These are phyloP conservation scores for Suillus bovinus DNA, from an alignment of 768 basidiomycete genomes.

Conservation along the genomic window DNA sequence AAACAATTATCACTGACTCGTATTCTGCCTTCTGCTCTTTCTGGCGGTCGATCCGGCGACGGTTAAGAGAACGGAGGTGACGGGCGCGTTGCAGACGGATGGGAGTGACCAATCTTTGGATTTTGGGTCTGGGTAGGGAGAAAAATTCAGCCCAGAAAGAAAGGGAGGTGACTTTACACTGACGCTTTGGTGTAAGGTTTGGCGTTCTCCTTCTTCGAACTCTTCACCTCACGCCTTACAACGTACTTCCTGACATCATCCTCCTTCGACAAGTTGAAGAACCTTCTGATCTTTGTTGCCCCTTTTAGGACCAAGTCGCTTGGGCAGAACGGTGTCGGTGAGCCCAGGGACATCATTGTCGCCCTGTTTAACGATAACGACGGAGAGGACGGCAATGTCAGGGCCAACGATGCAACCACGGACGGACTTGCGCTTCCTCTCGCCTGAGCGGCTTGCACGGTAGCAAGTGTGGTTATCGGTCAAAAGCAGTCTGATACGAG, in stretches of 20 bases:
- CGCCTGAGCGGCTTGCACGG: slow-evolving; percentile 87
- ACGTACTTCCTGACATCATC: slow-evolving; percentile 99
- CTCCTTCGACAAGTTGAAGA: slow-evolving; percentile 98
- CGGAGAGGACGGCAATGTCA: slow-evolving; percentile 92
- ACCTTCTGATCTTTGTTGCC: slow-evolving; percentile 93
- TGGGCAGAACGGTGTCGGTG: slow-evolving; percentile 90
- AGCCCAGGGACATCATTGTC: slow-evolving; percentile 87
- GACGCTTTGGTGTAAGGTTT: slow-evolving; percentile 98
- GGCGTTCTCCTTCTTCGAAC: slow-evolving; percentile 82
- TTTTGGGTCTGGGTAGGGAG: slow-evolving; percentile 71
- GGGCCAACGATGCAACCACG: slow-evolving; percentile 97
- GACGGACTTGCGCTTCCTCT: slow-evolving; percentile 99
- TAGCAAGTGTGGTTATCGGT: slow-evolving; percentile 98
- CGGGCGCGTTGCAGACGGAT: slow-evolving; percentile 95
- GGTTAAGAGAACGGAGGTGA: slow-evolving; percentile 86
- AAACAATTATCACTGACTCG: slow-evolving; percentile 53
- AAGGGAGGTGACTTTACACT: slow-evolving; percentile 34
- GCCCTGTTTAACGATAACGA: slow-evolving; percentile 97
- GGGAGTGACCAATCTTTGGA: slow-evolving; percentile 95
- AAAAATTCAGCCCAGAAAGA: slow-evolving; percentile 7
- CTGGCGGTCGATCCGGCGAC: slow-evolving; percentile 84
- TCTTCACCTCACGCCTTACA: slow-evolving; percentile 87
- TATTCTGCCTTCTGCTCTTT: slow-evolving; percentile 96
- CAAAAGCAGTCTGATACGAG: slow-evolving; percentile 94
- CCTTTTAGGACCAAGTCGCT: slow-evolving; percentile 96